These are phyloP conservation scores for Sporopachydermia quercuum DNA, from an alignment of 805 yeast genomes.

Conservation along the genomic window DNA sequence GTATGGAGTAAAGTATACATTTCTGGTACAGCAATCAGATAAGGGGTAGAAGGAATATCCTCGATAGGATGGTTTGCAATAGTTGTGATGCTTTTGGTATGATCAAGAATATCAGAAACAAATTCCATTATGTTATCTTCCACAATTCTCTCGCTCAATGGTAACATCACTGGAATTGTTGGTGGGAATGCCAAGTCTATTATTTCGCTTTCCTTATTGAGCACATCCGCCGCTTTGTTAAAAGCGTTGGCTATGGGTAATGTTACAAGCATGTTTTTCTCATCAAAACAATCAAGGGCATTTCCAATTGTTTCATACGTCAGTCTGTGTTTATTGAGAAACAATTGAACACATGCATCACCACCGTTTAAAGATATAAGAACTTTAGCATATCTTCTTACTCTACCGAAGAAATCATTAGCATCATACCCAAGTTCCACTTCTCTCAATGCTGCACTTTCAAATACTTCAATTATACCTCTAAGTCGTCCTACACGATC, in stretches of 20 bases:
- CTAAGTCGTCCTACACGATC: conserved; percentile 25
- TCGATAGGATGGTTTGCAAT: conserved; percentile 6
- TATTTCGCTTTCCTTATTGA: conserved; percentile 23
- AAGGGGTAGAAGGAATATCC: conserved; percentile 7
- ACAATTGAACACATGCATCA: conserved; percentile 17
- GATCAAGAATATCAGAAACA: conserved; percentile 12
- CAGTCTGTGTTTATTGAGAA: conserved; percentile 14
- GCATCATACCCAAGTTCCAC: conserved; percentile 42
- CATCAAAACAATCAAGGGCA: conserved; percentile 2
- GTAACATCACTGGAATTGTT: conserved; percentile 30
- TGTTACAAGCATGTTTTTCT: conserved; percentile 2
- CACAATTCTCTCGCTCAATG: conserved; percentile 30
- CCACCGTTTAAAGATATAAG: conserved; percentile 20
- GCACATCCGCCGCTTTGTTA: conserved; percentile 5
- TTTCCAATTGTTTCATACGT: conserved; percentile 5
- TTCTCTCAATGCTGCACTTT: conserved; percentile 55
- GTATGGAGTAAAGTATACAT: conserved; percentile 11
- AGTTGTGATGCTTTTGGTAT: not conserved
- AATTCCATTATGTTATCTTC: conserved; percentile 16
- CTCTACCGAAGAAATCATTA: conserved; percentile 25
- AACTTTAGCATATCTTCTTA: conserved; percentile 19
- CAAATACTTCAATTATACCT: conserved; percentile 51
- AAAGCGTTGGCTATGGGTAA: conserved; percentile 3
- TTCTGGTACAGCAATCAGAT: conserved; percentile 25
- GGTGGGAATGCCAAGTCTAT: conserved; percentile 31